Conservation (phyloP, 257 asterid genomes). For the Solanum etuberosum region DNA sequence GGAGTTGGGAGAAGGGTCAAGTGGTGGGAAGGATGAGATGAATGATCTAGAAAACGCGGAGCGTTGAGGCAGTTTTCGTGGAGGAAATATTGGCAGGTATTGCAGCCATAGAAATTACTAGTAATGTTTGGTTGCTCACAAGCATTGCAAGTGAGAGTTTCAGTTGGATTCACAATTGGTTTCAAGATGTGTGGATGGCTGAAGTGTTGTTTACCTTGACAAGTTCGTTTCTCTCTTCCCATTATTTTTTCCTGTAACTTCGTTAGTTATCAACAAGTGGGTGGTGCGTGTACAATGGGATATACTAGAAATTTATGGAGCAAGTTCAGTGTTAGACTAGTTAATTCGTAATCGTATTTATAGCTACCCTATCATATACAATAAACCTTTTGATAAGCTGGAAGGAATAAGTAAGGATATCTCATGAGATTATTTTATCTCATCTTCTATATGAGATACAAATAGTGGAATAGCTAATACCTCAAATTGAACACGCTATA, state of each 20-base stretch:
- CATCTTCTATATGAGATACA: too few relatives aligned
- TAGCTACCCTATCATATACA: neutral
- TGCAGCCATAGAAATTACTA: conserved; percentile 13
- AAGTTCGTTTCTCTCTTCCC: neutral
- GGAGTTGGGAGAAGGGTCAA: conserved; percentile 26
- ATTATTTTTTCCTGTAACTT: neutral
- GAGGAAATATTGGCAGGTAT: conserved; percentile 30
- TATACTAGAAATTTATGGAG: neutral
- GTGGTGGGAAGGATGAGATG: conserved; percentile 39
- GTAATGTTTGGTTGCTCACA: conserved; percentile 21
- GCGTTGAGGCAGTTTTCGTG: conserved; percentile 38
- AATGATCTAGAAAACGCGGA: conserved; percentile 42
- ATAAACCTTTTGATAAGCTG: neutral
- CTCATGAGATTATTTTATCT: too few relatives aligned
- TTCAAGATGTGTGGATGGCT: conserved; percentile 41
- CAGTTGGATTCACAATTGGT: conserved; percentile 1
- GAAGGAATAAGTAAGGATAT: too few relatives aligned
- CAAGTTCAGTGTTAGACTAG: neutral
- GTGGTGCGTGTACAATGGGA: neutral
- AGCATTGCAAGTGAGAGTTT: conserved; percentile 31
- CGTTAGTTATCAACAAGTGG: neutral
- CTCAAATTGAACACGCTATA: neutral
- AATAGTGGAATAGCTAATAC: too few relatives aligned
- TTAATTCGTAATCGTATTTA: neutral
- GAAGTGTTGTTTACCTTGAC: conserved; percentile 20